Conservation (phyloP, 164 flowering plant species). For the Kingdonia uniflora region DNA sequence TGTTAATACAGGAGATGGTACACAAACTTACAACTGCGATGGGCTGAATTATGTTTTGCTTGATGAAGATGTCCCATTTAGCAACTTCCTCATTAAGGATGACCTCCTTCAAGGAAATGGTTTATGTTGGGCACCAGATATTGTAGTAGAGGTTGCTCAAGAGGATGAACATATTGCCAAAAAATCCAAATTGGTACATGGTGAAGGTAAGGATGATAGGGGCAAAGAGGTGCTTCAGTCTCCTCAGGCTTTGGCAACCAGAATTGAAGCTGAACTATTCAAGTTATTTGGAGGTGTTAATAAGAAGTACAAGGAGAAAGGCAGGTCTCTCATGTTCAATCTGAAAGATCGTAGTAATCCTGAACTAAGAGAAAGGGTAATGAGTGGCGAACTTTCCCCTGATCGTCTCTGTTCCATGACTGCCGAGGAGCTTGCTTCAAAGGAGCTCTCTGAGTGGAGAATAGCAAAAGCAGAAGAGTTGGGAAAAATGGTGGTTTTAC, state of each 20-base stretch:
- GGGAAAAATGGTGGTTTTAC: slow-evolving; percentile 90
- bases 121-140: slow-evolving; percentile 73
- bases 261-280: slow-evolving; percentile 82
- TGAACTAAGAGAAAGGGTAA: slow-evolving; percentile 79
- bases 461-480: slow-evolving; percentile 95
- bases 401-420: slow-evolving; percentile 85
- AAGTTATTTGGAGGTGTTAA: slow-evolving; percentile 93
- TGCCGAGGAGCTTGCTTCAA: slow-evolving; percentile 97
- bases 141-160: slow-evolving; percentile 23
- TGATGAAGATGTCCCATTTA: slow-evolving; percentile 49
- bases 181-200: slow-evolving; percentile 19
- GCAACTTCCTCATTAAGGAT: slow-evolving; percentile 62
- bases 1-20: slow-evolving; percentile 13
- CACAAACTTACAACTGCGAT: slow-evolving; percentile 14
- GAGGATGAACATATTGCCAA: slow-evolving; percentile 19
- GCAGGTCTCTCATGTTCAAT: slow-evolving; percentile 88
- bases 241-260: slow-evolving; percentile 47
- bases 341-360: slow-evolving; percentile 90
- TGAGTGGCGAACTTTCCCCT: slow-evolving; percentile 80
- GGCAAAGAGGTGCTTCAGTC: slow-evolving; percentile 10
- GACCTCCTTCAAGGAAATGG: slow-evolving; percentile 93
- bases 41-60: slow-evolving; percentile 27
- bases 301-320: slow-evolving; percentile 95
- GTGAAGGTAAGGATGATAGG: slow-evolving; percentile 7
- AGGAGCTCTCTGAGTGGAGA: slow-evolving; percentile 95